phyloP scores from a whole-genome alignment of 1,284 basidiomycete species.

The Meira miltonrushii region DNA sequence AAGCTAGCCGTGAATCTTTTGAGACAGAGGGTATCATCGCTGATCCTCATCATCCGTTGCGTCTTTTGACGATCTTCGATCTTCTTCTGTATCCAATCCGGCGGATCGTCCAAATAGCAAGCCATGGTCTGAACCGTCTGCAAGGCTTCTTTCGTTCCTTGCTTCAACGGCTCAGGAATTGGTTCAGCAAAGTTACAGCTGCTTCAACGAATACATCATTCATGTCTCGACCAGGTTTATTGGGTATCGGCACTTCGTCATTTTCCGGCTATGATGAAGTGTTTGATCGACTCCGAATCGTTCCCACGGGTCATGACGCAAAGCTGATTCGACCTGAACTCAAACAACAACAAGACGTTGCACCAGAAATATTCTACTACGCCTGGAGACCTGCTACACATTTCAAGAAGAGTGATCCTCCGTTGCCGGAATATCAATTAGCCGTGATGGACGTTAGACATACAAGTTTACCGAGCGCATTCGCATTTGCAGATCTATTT shows the following conservation, averaged over 20 bases:
- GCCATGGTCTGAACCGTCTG: slow-evolving; percentile 12
- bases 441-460: slow-evolving; percentile 59
- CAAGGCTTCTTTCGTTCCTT: neutral
- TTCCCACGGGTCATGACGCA: slow-evolving; percentile 62
- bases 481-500: slow-evolving; percentile 38
- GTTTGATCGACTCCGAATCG: slow-evolving; percentile 69
- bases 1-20: neutral
- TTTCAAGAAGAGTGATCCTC: slow-evolving; percentile 73
- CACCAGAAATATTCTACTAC: slow-evolving; percentile 65
- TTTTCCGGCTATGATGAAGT: slow-evolving; percentile 54
- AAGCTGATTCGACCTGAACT: slow-evolving; percentile 51
- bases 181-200: neutral
- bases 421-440: slow-evolving; percentile 78
- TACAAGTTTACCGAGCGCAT: slow-evolving; percentile 21
- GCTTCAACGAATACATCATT: neutral
- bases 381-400: slow-evolving; percentile 83
- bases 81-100: slow-evolving; percentile 28
- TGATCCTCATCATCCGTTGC: slow-evolving; percentile 29
- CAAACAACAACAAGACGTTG: slow-evolving; percentile 40
- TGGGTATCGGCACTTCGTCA: slow-evolving; percentile 17
- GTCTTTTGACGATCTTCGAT: slow-evolving; percentile 30
- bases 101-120: slow-evolving; percentile 20
- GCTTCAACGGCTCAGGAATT: neutral
- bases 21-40: slow-evolving; percentile 21
- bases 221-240: slow-evolving; percentile 13